Evolutionary conservation across 2,329 filamentous ascomycete species (phyloP), one percentile per base, ranked within the genome.

Genomic region (Hypoxylon sp.): DNA sequence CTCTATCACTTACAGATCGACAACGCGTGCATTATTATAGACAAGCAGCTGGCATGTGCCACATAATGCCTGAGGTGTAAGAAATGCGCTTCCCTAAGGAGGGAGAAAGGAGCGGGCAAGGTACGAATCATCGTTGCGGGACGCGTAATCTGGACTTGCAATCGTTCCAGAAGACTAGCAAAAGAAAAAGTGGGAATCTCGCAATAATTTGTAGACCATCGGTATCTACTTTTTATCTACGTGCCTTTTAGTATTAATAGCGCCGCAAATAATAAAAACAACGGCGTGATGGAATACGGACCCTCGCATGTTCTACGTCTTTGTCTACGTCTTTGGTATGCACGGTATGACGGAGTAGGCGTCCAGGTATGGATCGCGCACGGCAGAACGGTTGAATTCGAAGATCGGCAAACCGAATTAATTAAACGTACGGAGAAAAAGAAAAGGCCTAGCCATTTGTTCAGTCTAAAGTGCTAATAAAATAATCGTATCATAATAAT

Each of bases 321-420:
- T n/a, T n/a, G n/a, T n/a, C 10, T 48, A 30, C 13, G 2, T 32
- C 19, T 13, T 51, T 21, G 38, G 36, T 21, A 30, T 41, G 36
- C n/a, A n/a, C n/a, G n/a, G n/a, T 19, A 46, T 23, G 28, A 46
- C 34, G 32, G 13, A 21, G 7, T 43, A 17, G 7, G 17, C 17
- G 38, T 5, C 38, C n/a, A 43, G 38, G 17, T 21, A 43, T 25
- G 34, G 13, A 51, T 43, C 3, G n/a, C 11, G 34, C 11, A 49
- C 50, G 55, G 59, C 43, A 63, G 50, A 67, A 60, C 30, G 64
- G 64, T 60, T 60, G 64, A 67, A 67, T 67, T 63, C 55, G 46
- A 67, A 23, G 64, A 67, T 67, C 64, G 50, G 21, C 64, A 52
- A 23, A 17, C 5, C 13, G 11, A 56, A 48, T 60, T 60, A 17